Conservation (phyloP, 202 grass and related monocot genomes). For the Digitaria exilis region DNA sequence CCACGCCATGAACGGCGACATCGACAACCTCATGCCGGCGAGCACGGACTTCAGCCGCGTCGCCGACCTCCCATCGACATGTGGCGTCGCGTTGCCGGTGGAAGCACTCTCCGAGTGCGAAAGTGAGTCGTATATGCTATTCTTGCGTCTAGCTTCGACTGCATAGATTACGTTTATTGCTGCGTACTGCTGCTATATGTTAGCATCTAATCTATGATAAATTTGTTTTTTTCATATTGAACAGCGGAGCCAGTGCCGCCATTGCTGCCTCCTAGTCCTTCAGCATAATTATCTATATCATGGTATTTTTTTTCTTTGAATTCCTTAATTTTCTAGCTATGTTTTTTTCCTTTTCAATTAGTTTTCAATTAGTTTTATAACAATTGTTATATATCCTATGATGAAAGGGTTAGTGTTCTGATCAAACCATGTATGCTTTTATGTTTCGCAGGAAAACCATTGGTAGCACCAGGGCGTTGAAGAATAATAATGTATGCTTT, state of each 20-base stretch:
- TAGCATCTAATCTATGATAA: neutral
- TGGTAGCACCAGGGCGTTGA: neutral
- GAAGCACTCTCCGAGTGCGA: neutral
- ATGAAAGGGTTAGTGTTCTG: no score
- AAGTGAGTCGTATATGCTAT: neutral
- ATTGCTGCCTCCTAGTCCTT: neutral
- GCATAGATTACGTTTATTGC: neutral
- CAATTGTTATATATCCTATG: neutral
- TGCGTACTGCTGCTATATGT: no score
- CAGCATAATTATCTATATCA: neutral
- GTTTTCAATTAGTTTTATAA: no score
- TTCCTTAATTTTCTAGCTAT: neutral
- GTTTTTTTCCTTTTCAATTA: no score
- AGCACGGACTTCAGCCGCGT: slow-evolving; percentile 17
- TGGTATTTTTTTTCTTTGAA: neutral
- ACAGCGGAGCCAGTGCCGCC: neutral
- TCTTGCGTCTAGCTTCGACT: neutral
- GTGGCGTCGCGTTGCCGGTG: neutral
- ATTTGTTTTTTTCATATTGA: neutral
- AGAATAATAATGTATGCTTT: neutral
- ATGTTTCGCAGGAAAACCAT: neutral
- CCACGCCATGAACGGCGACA: slow-evolving; percentile 38
- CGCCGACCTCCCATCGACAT: slow-evolving; percentile 1
- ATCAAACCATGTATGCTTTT: no score
- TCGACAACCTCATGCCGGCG: slow-evolving; percentile 31